Conservation (phyloP, 2,329 filamentous ascomycete species). For the Teratosphaeria pseudoeucalypti region DNA sequence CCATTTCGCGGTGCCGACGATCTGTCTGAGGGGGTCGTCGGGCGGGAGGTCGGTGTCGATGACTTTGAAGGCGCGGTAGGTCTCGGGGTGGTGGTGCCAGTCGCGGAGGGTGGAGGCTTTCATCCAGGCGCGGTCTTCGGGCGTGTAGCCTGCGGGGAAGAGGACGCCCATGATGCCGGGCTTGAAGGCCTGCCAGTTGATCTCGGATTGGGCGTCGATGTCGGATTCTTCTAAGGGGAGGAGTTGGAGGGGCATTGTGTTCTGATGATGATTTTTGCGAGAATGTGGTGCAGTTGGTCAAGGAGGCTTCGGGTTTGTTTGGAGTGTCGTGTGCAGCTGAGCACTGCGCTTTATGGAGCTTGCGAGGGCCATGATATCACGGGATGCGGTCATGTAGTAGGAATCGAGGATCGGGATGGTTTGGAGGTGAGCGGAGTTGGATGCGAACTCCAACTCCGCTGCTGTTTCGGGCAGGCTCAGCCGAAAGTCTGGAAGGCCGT, state of each 20-base stretch:
- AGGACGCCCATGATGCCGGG: constrained; percentile 20
- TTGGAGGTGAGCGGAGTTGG: background rate
- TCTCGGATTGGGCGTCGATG: constrained; percentile 12
- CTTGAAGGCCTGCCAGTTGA: constrained; percentile 18
- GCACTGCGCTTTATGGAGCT: background rate
- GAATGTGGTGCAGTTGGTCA: background rate
- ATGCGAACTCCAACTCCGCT: background rate
- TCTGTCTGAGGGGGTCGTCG: constrained; percentile 10
- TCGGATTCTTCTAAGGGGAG: constrained; percentile 17
- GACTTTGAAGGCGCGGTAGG: constrained; percentile 15
- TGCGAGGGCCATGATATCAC: background rate
- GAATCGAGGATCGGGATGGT: background rate
- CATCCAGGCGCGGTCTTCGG: constrained; percentile 6
- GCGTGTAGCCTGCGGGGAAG: constrained; percentile 19
- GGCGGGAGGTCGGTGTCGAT: constrained; percentile 19
- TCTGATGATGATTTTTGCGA: background rate
- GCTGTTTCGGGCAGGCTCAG: background rate
- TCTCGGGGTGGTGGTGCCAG: constrained; percentile 10
- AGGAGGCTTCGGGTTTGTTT: background rate
- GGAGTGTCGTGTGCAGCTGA: background rate
- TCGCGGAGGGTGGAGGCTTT: constrained; percentile 4
- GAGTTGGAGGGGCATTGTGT: constrained; percentile 20
- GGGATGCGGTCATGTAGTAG: background rate
- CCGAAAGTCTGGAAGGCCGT: background rate
- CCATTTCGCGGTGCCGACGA: constrained; percentile 25